phyloP scores from a whole-genome alignment of 2,329 filamentous ascomycete genomes.

The Hymenoscyphus albidus region DNA sequence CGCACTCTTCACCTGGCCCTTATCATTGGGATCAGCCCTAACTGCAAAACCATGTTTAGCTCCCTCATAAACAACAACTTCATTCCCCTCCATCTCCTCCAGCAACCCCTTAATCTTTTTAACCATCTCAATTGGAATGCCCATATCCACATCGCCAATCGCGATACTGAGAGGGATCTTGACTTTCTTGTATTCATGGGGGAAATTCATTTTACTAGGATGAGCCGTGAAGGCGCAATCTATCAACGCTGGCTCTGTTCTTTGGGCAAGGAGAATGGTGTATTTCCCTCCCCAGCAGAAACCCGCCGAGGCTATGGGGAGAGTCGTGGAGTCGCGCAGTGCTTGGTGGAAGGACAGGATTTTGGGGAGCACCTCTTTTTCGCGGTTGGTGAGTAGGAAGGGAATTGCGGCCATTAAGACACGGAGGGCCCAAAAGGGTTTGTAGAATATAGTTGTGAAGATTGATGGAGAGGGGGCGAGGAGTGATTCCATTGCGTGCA shows the following conservation, averaged over 20 bases:
- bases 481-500: conserved; percentile 16
- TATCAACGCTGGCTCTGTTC: conserved; percentile 36
- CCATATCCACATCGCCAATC: conserved; percentile 42
- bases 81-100: conserved; percentile 27
- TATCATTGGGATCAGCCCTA: conserved; percentile 35
- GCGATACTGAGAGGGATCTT: conserved; percentile 44
- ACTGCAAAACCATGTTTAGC: conserved; percentile 43
- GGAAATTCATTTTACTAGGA: conserved; percentile 45
- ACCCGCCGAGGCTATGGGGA: conserved; percentile 50
- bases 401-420: conserved; percentile 36
- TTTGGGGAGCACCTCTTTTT: conserved; percentile 33
- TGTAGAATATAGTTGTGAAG: conserved; percentile 22
- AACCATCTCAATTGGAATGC: conserved; percentile 32
- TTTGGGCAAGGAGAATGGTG: conserved; percentile 44
- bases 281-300: conserved; percentile 64
- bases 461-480: conserved; percentile 13
- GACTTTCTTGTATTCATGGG: conserved; percentile 42
- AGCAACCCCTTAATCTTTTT: conserved; percentile 22
- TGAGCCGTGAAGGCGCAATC: conserved; percentile 50
- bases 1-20: conserved; percentile 34
- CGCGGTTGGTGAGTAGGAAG: conserved; percentile 30
- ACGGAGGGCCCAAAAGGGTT: conserved; percentile 42
- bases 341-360: conserved; percentile 38
- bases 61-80: conserved; percentile 37
- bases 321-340: conserved; percentile 34